These are phyloP conservation scores for Verbascum thapsus DNA, from an alignment of 257 asterid species.

Conservation along the genomic window DNA sequence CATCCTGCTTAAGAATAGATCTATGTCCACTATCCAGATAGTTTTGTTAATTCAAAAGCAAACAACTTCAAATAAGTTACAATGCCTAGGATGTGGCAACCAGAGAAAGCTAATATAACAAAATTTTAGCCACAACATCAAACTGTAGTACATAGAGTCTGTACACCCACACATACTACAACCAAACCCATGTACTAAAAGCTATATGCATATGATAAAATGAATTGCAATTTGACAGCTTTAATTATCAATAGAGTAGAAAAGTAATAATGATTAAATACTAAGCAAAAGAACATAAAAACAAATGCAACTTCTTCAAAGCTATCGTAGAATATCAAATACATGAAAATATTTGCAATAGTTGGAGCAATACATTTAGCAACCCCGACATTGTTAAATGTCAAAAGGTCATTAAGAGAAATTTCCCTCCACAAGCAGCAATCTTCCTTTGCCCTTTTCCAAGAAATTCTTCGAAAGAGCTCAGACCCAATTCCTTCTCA, in stretches of 20 bases:
- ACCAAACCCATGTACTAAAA: conserved; percentile 12
- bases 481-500: conserved; percentile 37
- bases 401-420: conserved; percentile 72
- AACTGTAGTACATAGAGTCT: conserved; percentile 6
- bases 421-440: conserved; percentile 49
- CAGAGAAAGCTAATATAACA: not conserved
- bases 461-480: conserved; percentile 40
- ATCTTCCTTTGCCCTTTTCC: conserved; percentile 50
- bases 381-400: conserved; percentile 85
- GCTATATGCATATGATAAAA: not conserved
- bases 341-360: conserved; percentile 20
- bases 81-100: not conserved
- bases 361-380: conserved; percentile 68
- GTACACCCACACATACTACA: conserved; percentile 13
- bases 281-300: conserved; percentile 27
- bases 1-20: not conserved
- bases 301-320: conserved; percentile 18
- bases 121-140: not conserved
- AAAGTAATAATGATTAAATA: not conserved
- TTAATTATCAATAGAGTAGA: conserved; percentile 5
- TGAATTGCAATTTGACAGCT: not conserved
- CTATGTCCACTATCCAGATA: not conserved
- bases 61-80: not conserved
- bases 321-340: conserved; percentile 23
- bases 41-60: conserved; percentile 1